These are phyloP conservation scores for Vitis vinifera DNA, from an alignment of 164 flowering plant species.

Conservation along the genomic window DNA sequence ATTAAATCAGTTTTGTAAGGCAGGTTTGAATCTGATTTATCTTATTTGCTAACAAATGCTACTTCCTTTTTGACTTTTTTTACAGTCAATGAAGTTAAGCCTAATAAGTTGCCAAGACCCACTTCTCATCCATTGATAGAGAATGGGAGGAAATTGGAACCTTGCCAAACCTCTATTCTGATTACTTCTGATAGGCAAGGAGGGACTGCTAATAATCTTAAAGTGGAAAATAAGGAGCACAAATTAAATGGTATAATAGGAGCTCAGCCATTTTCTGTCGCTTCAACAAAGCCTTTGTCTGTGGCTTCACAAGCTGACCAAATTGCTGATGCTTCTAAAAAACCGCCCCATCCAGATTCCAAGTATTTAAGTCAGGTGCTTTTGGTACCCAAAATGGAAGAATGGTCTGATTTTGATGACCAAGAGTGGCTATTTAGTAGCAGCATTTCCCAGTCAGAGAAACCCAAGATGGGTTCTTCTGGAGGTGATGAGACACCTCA, in stretches of 20 bases:
- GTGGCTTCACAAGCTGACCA: slow-evolving; percentile 26
- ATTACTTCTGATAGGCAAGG: slow-evolving; percentile 29
- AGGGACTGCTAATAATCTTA: slow-evolving; percentile 10
- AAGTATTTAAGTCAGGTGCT: slow-evolving; percentile 54
- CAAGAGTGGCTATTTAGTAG: slow-evolving; percentile 63
- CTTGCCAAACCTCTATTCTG: slow-evolving; percentile 29
- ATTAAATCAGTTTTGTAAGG: neutral
- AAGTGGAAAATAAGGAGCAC: slow-evolving; percentile 39
- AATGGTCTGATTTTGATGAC: slow-evolving; percentile 57
- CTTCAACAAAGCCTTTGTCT: slow-evolving; percentile 13
- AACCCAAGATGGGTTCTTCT: slow-evolving; percentile 27
- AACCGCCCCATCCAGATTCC: slow-evolving; percentile 75
- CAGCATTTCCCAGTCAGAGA: slow-evolving; percentile 18
- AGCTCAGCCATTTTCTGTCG: slow-evolving; percentile 23
- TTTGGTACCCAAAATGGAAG: slow-evolving; percentile 62
- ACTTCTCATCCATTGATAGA: slow-evolving; percentile 30
- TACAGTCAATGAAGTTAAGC: slow-evolving; percentile 51
- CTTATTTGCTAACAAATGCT: slow-evolving; percentile 13
- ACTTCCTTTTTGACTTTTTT: slow-evolving; percentile 11
- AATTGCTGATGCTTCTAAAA: slow-evolving; percentile 35
- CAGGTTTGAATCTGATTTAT: neutral
- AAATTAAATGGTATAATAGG: slow-evolving; percentile 53
- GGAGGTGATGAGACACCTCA: slow-evolving; percentile 32
- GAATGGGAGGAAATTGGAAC: slow-evolving; percentile 48
- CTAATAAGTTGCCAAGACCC: slow-evolving; percentile 50